Conservation (phyloP, 148 eudicot genomes). For the Fagopyrum tataricum region DNA sequence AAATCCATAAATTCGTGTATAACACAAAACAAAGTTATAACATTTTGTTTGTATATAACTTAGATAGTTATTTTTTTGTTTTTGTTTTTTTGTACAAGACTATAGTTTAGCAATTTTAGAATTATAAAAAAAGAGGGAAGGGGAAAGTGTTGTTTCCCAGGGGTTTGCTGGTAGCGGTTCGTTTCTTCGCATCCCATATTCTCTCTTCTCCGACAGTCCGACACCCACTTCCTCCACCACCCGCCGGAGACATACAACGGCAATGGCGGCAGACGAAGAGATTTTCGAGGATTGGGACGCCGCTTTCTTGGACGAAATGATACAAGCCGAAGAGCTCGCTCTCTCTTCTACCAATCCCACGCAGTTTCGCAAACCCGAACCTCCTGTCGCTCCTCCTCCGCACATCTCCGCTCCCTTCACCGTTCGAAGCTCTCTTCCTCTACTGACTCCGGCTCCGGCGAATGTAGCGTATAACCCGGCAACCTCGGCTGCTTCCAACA, state of each 20-base stretch:
- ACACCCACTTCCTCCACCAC: background rate
- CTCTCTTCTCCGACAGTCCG: background rate
- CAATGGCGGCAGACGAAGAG: conserved; percentile 28
- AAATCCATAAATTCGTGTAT: too few species aligned
- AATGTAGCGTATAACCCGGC: background rate
- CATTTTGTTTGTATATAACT: too few species aligned
- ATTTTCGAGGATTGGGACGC: conserved; percentile 55
- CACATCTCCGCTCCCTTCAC: conserved; percentile 18
- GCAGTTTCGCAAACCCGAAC: conserved; percentile 17
- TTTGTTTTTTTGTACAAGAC: too few species aligned
- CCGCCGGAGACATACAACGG: background rate
- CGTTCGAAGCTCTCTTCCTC: conserved; percentile 8
- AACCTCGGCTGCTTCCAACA: background rate
- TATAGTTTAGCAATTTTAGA: too few species aligned
- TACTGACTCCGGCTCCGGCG: conserved; percentile 14
- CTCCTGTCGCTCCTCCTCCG: conserved; percentile 22
- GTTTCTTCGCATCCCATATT: background rate
- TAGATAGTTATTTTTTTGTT: too few species aligned
- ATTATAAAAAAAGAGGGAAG: background rate
- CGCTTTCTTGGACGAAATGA: conserved; percentile 38
- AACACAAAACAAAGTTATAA: too few species aligned
- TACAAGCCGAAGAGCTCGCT: conserved; percentile 45
- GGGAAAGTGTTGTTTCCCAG: background rate
- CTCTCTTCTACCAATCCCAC: conserved; percentile 26
- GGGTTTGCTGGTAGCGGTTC: background rate